A percentile compares a stretch with the other conserved stretches of the same genome.
phyloP scores from a whole-genome alignment of 108 stramenopile species.

The Schizochytrium sp. region DNA sequence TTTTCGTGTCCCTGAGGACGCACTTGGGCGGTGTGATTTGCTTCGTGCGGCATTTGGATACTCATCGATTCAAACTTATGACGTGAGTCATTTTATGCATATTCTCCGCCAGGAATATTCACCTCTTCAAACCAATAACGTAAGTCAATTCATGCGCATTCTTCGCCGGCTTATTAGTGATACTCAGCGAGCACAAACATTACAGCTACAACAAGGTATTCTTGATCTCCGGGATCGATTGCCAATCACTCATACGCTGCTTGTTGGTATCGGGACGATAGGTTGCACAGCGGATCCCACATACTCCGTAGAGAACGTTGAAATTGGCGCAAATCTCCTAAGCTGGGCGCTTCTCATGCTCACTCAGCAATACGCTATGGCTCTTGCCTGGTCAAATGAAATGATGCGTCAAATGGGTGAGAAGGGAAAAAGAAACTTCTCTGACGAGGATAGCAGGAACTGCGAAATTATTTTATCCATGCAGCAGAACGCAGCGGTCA shows the following conservation, averaged over 20 bases:
- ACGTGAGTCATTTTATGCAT: slow-evolving; percentile 42
- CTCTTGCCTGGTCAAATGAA: slow-evolving; percentile 52
- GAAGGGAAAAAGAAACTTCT: not conserved
- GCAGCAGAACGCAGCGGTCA: slow-evolving; percentile 11
- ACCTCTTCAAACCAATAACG: not conserved
- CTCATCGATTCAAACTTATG: not conserved
- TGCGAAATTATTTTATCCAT: not conserved
- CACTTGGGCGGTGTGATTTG: slow-evolving; percentile 45
- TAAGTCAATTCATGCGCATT: slow-evolving; percentile 37
- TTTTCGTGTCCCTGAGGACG: not conserved
- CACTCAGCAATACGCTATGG: slow-evolving; percentile 38
- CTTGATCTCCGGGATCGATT: not conserved
- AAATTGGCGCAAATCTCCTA: slow-evolving; percentile 6
- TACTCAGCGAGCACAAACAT: not conserved
- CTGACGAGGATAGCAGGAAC: no score
- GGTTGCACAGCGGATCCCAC: slow-evolving; percentile 47
- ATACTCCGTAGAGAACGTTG: not conserved
- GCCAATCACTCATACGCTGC: slow-evolving; percentile 3
- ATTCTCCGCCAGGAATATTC: not conserved
- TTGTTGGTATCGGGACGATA: not conserved
- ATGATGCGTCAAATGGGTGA: not conserved
- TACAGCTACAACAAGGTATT: slow-evolving; percentile 10
- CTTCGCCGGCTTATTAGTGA: slow-evolving; percentile 14
- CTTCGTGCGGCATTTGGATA: not conserved
- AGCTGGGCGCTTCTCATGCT: slow-evolving; percentile 43